Evolutionary conservation across 2,329 filamentous ascomycete species (phyloP).

Genomic region (Polychaeton citri): DNA sequence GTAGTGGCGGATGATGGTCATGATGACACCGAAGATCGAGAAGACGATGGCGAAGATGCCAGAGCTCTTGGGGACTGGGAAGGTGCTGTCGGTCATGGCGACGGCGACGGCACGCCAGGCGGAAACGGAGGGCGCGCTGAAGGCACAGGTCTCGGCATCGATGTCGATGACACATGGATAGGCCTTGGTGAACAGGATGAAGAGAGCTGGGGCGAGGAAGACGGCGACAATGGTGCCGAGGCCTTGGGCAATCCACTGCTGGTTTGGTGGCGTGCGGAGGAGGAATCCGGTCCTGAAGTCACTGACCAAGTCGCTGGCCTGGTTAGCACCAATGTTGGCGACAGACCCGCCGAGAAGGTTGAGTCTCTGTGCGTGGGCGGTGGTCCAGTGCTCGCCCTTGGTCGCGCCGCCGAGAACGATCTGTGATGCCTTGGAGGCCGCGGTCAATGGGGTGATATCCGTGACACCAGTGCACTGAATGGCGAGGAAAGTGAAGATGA

Average conservation of each 20-base stretch:
- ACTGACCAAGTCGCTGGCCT: slow-evolving; percentile 38
- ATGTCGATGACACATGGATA: slow-evolving; percentile 53
- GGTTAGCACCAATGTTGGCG: slow-evolving; percentile 26
- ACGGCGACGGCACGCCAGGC: slow-evolving; percentile 54
- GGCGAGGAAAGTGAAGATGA: slow-evolving; percentile 49
- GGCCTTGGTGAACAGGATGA: slow-evolving; percentile 53
- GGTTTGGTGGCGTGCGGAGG: slow-evolving; percentile 48
- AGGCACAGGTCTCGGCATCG: slow-evolving; percentile 39
- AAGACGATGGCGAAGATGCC: slow-evolving; percentile 47
- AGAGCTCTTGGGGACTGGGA: slow-evolving; percentile 41
- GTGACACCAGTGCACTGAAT: slow-evolving; percentile 43
- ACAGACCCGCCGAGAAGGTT: slow-evolving; percentile 51
- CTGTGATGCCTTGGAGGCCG: slow-evolving; percentile 55
- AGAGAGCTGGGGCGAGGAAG: slow-evolving; percentile 53
- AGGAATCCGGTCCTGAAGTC: slow-evolving; percentile 59
- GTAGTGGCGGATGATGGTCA: slow-evolving; percentile 43
- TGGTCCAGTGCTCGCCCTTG: slow-evolving; percentile 36
- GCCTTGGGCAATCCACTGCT: slow-evolving; percentile 54
- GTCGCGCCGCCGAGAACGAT: slow-evolving; percentile 55
- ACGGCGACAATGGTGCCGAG: slow-evolving; percentile 50
- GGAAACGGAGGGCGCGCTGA: slow-evolving; percentile 48
- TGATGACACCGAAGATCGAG: slow-evolving; percentile 36
- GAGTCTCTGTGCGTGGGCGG: slow-evolving; percentile 45
- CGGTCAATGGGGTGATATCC: slow-evolving; percentile 51
- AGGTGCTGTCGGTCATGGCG: slow-evolving; percentile 44